Evolutionary conservation across 2,329 filamentous ascomycete species (phyloP), one percentile per base, ranked within the genome.

Genomic region (Apiospora arundinis): DNA sequence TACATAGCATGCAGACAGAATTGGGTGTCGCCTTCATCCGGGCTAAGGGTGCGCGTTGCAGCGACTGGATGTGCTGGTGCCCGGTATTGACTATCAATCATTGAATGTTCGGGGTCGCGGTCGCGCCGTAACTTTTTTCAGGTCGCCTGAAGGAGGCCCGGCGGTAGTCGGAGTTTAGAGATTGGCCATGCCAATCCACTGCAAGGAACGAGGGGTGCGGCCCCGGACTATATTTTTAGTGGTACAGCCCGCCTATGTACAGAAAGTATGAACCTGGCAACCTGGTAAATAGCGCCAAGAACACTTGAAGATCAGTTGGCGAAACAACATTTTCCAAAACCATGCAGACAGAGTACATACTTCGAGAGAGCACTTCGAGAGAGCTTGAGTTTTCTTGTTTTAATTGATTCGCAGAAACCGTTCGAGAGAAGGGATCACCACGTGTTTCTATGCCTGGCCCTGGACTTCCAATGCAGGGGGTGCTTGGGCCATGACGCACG

Each of bases 1-100:
- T 78, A 74, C 78, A 80, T 70, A 79, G 72, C 71, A 80, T 73
- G 71, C 79, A 80, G 67, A 76, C 72, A 67, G 77, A 69, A 44
- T 70, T 76, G 66, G 66, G 12, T 18, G 78, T 73, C 37, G 75
- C 69, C 74, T 72, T 80, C 79, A 80, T 80, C 74, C 73, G 66
- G 66, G 48, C 66, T 23, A 32, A 11, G 14, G 56, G 18, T 40
- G 28, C 21, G 56, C 56, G 56, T 23, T 11, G 18, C 32, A 63
- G 56, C 56, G 56, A 63, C 56, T n/a, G 18, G 18, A 40, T n/a
- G 56, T 21, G 56, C 32, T 40, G 32, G 56, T 45, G 4, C 32
- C 32, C 56, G 56, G 2, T 56, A 40, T 40, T 18, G 56, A 40
- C 52, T 60, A 9, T 52, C 23, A 14, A 49, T 49, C n/a, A 32